Evolutionary conservation across 345 rosid species (phyloP).

Genomic region (Clausena lansium): DNA sequence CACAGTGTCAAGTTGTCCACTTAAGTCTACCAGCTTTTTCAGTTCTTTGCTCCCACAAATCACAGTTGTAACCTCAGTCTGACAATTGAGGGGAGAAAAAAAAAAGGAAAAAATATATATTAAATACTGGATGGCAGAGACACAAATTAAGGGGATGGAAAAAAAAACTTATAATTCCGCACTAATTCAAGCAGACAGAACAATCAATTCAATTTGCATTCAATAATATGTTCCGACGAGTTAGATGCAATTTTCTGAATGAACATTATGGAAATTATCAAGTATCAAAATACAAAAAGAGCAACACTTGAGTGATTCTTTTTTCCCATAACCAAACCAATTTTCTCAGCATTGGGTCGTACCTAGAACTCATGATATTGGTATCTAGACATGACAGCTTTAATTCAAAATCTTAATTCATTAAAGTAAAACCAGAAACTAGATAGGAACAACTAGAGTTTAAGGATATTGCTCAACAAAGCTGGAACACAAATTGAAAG

Average conservation of each 20-base stretch:
- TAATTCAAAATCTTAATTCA: neutral
- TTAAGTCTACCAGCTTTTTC: constrained; percentile 71
- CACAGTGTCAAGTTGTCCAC: constrained; percentile 90
- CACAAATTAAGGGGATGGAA: neutral
- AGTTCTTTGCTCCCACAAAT: constrained; percentile 88
- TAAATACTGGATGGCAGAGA: neutral
- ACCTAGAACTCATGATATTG: constrained; percentile 1
- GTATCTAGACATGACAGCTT: neutral
- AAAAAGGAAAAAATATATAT: neutral
- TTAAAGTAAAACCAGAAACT: too few species aligned
- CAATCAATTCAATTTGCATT: neutral
- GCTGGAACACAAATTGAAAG: neutral
- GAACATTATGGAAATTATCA: neutral
- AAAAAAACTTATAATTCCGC: neutral
- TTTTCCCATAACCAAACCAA: neutral
- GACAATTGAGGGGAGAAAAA: constrained; percentile 16
- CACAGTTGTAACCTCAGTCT: constrained; percentile 96
- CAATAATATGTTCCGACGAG: constrained; percentile 4
- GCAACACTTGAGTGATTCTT: neutral
- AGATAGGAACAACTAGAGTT: too few species aligned
- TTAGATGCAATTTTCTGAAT: neutral
- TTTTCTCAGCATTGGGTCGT: neutral
- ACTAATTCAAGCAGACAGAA: neutral
- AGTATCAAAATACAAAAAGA: neutral
- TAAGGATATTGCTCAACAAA: neutral